Evolutionary conservation across 495 filamentous ascomycete genomes (phyloP), one percentile per base, ranked within the genome.

Genomic region (Hypoxylon crocopeplum): DNA sequence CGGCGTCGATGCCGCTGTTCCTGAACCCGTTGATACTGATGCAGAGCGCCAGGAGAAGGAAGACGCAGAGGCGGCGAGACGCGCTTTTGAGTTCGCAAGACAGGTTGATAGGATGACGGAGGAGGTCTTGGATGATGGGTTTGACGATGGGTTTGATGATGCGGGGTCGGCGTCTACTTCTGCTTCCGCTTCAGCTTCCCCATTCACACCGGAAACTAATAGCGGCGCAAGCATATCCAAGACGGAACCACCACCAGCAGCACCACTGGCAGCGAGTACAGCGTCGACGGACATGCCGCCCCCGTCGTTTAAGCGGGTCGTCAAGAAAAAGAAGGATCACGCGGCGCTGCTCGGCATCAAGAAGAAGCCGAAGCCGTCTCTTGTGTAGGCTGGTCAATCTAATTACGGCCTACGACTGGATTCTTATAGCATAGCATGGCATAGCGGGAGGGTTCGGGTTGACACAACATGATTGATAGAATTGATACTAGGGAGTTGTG

Each of bases 301-400:
- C n/a, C 85, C 88, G 10, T 84, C 79, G 2, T 95, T 96, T 71
- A 89, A 89, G 66, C 77, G 88, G 51, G 83, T 85, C 20, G 84
- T 89, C 56, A 95, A 92, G 79, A 86, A 89, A 70, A 96, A 93
- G 73, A 93, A 92, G 78, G 84, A 89, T 48, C 77, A 86, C 45
- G 70, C 79, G 7, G 86, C 86, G 24, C 72, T 84, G 21, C 67
- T 96, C 57, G 93, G 93, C 1, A 97, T 97, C 67, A 98, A 97
- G 81, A 96, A 92, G 82, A 96, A 95, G 77, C 76, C 83, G 82
- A 96, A 95, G 77, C 76, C 83, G 15, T 71, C 75, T 3, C 49
- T 80, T 11, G 74, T 79, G 13, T 82, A 59, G 11, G 19, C 32
- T 12, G 16, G 8, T 16, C 24, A 10, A 41, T n/a, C 25, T 30